Conservation (phyloP, 1,284 basidiomycete genomes). For the Quambalaria eucalypti region DNA sequence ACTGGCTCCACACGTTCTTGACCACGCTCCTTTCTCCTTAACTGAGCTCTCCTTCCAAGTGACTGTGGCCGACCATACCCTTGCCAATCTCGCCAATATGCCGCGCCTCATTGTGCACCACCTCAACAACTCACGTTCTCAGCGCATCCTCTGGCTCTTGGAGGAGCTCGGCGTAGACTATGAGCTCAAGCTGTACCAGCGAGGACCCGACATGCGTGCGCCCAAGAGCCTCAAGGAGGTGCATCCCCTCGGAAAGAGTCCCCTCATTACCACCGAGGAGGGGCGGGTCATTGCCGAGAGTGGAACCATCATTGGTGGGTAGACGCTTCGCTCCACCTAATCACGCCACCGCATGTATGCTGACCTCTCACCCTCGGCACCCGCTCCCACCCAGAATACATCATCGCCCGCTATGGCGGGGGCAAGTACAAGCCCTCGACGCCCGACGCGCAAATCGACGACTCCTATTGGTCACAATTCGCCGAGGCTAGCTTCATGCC, state of each 20-base stretch:
- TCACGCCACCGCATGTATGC: neutral
- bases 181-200: slow-evolving; percentile 38
- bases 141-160: slow-evolving; percentile 44
- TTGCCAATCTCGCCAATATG: too few species aligned
- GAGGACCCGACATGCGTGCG: slow-evolving; percentile 25
- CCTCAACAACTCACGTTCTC: slow-evolving; percentile 41
- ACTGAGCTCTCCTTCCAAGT: too few species aligned
- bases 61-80: too few species aligned
- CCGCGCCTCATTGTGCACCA: too few species aligned
- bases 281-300: slow-evolving; percentile 38
- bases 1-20: too few species aligned
- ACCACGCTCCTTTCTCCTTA: too few species aligned
- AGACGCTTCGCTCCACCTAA: neutral
- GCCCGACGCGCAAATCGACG: slow-evolving; percentile 24
- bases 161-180: slow-evolving; percentile 40
- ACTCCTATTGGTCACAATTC: slow-evolving; percentile 39
- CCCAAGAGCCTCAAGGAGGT: slow-evolving; percentile 31
- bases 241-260: slow-evolving; percentile 42
- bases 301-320: slow-evolving; percentile 37
- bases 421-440: slow-evolving; percentile 20
- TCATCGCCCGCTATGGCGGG: slow-evolving; percentile 41
- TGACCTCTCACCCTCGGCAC: neutral
- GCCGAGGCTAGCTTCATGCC: slow-evolving; percentile 39
- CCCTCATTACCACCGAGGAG: slow-evolving; percentile 32
- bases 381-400: slow-evolving; percentile 17